Percentiles rank a stretch among this genome's conserved stretches.
phyloP scores from a whole-genome alignment of 2,329 filamentous ascomycete species.

The Mycogone perniciosa region DNA sequence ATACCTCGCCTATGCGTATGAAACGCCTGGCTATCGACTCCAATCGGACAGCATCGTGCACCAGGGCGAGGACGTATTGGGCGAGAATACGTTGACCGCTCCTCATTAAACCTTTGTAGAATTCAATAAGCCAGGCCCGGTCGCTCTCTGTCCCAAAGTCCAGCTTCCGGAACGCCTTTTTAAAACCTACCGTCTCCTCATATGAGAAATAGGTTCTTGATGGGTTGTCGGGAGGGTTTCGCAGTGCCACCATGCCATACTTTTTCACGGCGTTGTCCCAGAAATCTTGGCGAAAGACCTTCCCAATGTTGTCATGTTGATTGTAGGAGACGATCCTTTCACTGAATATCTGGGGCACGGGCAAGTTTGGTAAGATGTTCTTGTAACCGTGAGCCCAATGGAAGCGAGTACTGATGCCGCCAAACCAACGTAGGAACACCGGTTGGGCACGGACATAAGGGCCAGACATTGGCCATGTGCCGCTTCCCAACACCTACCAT shows the following conservation, averaged over 20 bases:
- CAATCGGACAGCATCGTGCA: constrained; percentile 16
- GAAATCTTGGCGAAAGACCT: constrained; percentile 21
- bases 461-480: constrained; percentile 15
- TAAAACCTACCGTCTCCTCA: not conserved
- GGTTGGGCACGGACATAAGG: constrained; percentile 1
- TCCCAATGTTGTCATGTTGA: constrained; percentile 12
- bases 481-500: constrained; percentile 18
- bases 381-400: not conserved
- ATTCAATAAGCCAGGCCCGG: not conserved
- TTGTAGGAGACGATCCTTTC: constrained; percentile 12
- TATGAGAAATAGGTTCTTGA: constrained; percentile 17
- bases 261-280: constrained; percentile 21
- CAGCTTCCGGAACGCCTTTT: not conserved
- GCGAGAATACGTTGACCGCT: constrained; percentile 9
- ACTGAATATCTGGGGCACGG: not conserved
- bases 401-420: not conserved
- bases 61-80: constrained; percentile 16
- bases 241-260: constrained; percentile 21
- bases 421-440: constrained; percentile 13
- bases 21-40: constrained; percentile 15
- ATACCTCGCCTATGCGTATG: not conserved
- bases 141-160: constrained; percentile 4
- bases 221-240: constrained; percentile 13
- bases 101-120: not conserved
- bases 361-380: not conserved